A percentile compares a stretch with the other conserved stretches of the same genome.
phyloP scores from a whole-genome alignment of 352 stramenopile genomes.

The Phytophthora tubulina region DNA sequence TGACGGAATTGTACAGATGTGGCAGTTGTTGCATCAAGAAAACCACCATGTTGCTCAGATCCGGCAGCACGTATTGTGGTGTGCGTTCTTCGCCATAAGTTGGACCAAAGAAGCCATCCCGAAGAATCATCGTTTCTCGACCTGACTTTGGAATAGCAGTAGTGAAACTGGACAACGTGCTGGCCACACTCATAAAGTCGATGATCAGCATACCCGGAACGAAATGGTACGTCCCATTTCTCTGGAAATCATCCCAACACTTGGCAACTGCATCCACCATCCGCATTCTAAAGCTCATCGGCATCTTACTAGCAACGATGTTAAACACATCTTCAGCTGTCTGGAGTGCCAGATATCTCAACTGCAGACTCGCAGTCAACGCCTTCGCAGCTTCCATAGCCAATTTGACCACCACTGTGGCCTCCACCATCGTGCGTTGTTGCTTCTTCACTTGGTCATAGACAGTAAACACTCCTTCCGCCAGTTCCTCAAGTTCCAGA shows the following conservation, averaged over 20 bases:
- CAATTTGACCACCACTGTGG: constrained; percentile 41
- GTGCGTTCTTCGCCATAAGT: constrained; percentile 34
- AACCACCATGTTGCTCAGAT: constrained; percentile 25
- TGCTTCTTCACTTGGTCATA: constrained; percentile 48
- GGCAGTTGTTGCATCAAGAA: constrained; percentile 40
- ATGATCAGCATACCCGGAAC: constrained; percentile 33
- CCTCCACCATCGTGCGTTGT: constrained; percentile 48
- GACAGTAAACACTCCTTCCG: constrained; percentile 34
- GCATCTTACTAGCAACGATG: constrained; percentile 11
- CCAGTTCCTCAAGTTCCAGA: constrained; percentile 42
- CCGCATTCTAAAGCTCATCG: neutral
- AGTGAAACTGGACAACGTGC: constrained; percentile 30
- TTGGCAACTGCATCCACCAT: neutral
- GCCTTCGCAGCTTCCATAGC: constrained; percentile 32
- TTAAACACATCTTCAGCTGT: constrained; percentile 32
- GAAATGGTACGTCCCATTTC: constrained; percentile 28
- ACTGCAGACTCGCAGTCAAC: constrained; percentile 37
- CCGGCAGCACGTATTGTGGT: constrained; percentile 31
- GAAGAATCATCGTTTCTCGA: constrained; percentile 10
- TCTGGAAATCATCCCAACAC: constrained; percentile 21
- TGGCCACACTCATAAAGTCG: constrained; percentile 27
- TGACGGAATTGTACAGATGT: constrained; percentile 35
- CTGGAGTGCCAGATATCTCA: constrained; percentile 34
- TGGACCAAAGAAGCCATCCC: constrained; percentile 31
- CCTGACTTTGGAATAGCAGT: constrained; percentile 18